Percentiles rank a stretch among this genome's conserved stretches.
Conservation (phyloP, 2,329 filamentous ascomycete genomes). For the Ascochyta rabiei region DNA sequence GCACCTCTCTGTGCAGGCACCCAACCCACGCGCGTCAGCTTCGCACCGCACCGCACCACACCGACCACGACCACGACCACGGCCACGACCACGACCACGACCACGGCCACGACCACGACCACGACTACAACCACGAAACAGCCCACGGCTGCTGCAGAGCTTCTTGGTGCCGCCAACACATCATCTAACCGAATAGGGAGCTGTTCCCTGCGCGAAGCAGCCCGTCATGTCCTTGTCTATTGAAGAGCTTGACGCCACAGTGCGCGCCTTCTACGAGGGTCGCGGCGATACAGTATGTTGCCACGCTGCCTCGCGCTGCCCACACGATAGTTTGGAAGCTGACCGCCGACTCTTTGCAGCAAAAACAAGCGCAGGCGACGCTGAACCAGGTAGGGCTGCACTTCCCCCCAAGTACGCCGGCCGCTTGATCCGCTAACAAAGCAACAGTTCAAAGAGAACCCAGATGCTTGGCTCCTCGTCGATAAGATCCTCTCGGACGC, state of each 20-base stretch:
- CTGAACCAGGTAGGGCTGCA: conserved; percentile 78
- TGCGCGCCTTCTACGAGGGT: conserved; percentile 97
- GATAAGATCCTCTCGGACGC: conserved; percentile 96
- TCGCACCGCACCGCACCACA: conserved; percentile 17
- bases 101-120: not conserved
- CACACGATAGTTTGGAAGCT: conserved; percentile 44
- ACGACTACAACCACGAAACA: conserved; percentile 2
- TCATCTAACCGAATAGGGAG: conserved; percentile 40
- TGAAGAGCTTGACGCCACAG: conserved; percentile 93
- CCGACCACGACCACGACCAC: conserved; percentile 4
- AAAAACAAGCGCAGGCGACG: conserved; percentile 93
- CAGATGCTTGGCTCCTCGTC: conserved; percentile 95
- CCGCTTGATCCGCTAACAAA: conserved; percentile 21
- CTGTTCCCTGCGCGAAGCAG: conserved; percentile 40
- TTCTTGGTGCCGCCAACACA: conserved; percentile 28
- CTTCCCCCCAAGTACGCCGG: conserved; percentile 10
- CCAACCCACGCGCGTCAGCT: conserved; percentile 28
- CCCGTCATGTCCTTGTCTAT: conserved; percentile 72
- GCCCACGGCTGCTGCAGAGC: conserved; percentile 19
- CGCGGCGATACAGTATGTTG: conserved; percentile 84
- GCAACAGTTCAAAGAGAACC: conserved; percentile 94
- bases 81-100: conserved; percentile 11
- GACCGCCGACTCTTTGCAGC: conserved; percentile 61
- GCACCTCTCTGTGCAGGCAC: conserved; percentile 35
- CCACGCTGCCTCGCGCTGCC: not conserved